Evolutionary conservation across 2,329 filamentous ascomycete genomes (phyloP), one percentile per base, ranked within the genome.

Genomic region (Alternaria viburni): DNA sequence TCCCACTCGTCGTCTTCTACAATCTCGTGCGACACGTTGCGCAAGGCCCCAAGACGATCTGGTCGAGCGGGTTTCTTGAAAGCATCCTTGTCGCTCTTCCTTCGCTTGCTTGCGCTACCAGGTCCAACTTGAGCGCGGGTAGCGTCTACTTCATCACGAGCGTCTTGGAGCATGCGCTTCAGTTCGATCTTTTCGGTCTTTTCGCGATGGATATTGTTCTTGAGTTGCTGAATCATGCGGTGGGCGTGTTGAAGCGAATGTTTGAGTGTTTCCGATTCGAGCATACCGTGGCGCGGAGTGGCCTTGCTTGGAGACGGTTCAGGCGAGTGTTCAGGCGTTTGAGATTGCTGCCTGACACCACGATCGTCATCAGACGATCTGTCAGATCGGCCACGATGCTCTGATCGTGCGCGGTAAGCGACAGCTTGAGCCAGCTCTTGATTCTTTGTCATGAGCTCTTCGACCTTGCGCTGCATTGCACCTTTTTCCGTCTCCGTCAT

Each of bases 131-230:
- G 79, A 30, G 88, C 88, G 51, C 87, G 85, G 63, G 89, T 87
- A 50, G 88, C 81, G 79, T 93, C 96, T 26, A 99, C 83, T 74
- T 99, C 96, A 77, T 99, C 96, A 36, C 94, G 90, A 23, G 95
- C 91, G 74, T 99, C 96, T 81, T 98, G 95, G 28, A 98, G 88
- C 87, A 99, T 93, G 63, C 95, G 91, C 81, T 93, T 94, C 57
- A 98, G 87, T 81, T 99, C 96, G 26, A 98, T 88, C 84, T 97
- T 99, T 80, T 99, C 96, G 0, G 95, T 97, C 89, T 98, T 99
- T 80, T 99, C 96, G 32, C 96, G 91, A 79, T 99, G 95, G 50
- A 98, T 92, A 74, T 94, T 97, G 79, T 91, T 93, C 81, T 97
- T 93, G 71, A 98, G 88, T 74, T 93, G 97, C 79, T 98, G 95